Evolutionary conservation across 1,284 basidiomycete genomes (phyloP).

Genomic region (Boletellus deceptivus): DNA sequence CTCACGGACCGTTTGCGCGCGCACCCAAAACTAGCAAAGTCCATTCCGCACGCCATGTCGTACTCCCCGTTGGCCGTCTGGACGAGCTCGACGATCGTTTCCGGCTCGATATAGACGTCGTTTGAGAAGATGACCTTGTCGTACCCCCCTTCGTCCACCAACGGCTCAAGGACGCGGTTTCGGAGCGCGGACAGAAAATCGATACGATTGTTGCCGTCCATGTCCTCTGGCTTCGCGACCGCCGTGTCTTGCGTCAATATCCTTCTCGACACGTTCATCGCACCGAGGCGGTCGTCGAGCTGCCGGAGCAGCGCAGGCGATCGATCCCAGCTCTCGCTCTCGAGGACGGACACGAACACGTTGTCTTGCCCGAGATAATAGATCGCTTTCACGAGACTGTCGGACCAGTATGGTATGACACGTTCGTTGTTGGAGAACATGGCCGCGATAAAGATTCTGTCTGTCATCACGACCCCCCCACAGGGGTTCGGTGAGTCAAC

Average conservation of each 20-base stretch:
- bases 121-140: constrained; percentile 51
- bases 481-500: no score
- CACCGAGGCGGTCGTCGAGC: constrained; percentile 9
- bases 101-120: constrained; percentile 48
- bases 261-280: constrained; percentile 16
- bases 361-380: constrained; percentile 47
- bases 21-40: constrained; percentile 43
- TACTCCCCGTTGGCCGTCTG: constrained; percentile 46
- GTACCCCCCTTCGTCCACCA: constrained; percentile 38
- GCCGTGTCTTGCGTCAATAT: constrained; percentile 14
- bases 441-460: constrained; percentile 33
- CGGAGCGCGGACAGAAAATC: constrained; percentile 44
- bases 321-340: constrained; percentile 48
- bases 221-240: constrained; percentile 10
- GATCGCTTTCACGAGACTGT: constrained; percentile 37
- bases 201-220: constrained; percentile 33
- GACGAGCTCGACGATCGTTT: constrained; percentile 46
- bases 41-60: constrained; percentile 57
- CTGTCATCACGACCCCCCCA: not conserved
- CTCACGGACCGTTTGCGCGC: not conserved
- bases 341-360: constrained; percentile 56
- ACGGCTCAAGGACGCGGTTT: constrained; percentile 46
- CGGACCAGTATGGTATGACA: constrained; percentile 42
- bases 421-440: constrained; percentile 41
- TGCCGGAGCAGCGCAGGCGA: constrained; percentile 12